Evolutionary conservation across 129 eudicot genomes (phyloP).

Genomic region (Oenanthe sinensis): DNA sequence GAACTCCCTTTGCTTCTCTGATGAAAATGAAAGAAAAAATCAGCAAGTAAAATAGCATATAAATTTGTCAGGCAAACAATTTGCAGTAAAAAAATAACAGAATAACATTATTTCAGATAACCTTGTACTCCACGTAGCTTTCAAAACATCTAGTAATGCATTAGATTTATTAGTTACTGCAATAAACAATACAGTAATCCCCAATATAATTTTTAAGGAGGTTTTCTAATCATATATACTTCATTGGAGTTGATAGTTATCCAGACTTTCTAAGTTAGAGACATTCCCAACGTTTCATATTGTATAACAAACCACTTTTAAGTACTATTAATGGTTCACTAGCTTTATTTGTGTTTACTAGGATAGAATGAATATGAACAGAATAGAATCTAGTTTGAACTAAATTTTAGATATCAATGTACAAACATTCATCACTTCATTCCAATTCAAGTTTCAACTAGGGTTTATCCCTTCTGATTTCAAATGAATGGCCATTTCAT

Average conservation of each 20-base stretch:
- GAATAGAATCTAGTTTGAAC: neutral
- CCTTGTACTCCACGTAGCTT: neutral
- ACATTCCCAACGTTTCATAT: neutral
- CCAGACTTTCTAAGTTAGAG: neutral
- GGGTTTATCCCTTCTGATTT: neutral
- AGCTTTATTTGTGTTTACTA: neutral
- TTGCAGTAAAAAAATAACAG: neutral
- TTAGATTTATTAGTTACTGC: neutral
- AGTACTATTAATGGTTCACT: neutral
- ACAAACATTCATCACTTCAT: neutral
- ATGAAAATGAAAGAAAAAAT: neutral
- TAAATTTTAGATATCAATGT: neutral
- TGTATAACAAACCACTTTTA: neutral
- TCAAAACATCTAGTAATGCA: neutral
- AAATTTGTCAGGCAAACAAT: neutral
- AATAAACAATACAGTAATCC: neutral
- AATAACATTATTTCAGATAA: neutral
- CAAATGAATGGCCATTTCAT: too few relatives aligned
- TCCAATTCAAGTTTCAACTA: neutral
- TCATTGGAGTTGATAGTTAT: neutral
- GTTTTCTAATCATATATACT: neutral
- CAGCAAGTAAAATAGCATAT: neutral
- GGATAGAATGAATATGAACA: neutral
- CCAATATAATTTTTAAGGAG: neutral
- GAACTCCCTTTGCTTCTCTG: conserved; percentile 86